A percentile compares a stretch with the other conserved stretches of the same genome.
phyloP scores from a whole-genome alignment of 352 stramenopile species.

The Pythium inflatum region DNA sequence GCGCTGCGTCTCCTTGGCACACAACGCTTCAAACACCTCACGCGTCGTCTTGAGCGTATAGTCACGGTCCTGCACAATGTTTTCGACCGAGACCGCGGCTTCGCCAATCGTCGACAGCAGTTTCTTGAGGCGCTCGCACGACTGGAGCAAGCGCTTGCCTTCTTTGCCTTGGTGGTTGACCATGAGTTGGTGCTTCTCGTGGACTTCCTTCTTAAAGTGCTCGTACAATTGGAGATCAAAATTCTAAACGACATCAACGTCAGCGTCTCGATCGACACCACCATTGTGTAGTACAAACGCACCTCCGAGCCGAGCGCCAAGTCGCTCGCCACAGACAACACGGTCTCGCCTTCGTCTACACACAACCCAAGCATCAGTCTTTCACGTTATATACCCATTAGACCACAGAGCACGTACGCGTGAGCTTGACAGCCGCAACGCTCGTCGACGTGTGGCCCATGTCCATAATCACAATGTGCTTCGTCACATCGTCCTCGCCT shows the following conservation, averaged over 20 bases:
- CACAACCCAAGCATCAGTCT: neutral
- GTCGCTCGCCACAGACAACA: conserved; percentile 62
- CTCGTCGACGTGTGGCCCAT: conserved; percentile 85
- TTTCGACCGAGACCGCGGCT: conserved; percentile 82
- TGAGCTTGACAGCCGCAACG: conserved; percentile 73
- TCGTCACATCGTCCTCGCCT: conserved; percentile 38
- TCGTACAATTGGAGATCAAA: conserved; percentile 80
- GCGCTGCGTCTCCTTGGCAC: conserved; percentile 45
- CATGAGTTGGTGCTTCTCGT: conserved; percentile 53
- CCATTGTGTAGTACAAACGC: neutral
- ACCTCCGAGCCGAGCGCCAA: conserved; percentile 64
- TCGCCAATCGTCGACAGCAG: conserved; percentile 87
- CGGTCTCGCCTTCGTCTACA: conserved; percentile 49
- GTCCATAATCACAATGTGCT: conserved; percentile 88
- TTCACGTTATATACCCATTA: neutral
- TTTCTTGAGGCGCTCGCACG: conserved; percentile 90
- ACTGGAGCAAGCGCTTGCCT: conserved; percentile 85
- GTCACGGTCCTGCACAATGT: conserved; percentile 82
- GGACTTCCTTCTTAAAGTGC: conserved; percentile 75
- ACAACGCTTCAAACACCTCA: conserved; percentile 75
- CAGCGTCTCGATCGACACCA: neutral
- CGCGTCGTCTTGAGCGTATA: conserved; percentile 75
- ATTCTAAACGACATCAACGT: conserved; percentile 33
- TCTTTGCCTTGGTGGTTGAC: conserved; percentile 74
- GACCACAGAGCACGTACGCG: conserved; percentile 27